Percentiles rank a stretch among this genome's conserved stretches.
Conservation (phyloP, 176 grass and related monocot genomes). For the Elaeis guineensis region DNA sequence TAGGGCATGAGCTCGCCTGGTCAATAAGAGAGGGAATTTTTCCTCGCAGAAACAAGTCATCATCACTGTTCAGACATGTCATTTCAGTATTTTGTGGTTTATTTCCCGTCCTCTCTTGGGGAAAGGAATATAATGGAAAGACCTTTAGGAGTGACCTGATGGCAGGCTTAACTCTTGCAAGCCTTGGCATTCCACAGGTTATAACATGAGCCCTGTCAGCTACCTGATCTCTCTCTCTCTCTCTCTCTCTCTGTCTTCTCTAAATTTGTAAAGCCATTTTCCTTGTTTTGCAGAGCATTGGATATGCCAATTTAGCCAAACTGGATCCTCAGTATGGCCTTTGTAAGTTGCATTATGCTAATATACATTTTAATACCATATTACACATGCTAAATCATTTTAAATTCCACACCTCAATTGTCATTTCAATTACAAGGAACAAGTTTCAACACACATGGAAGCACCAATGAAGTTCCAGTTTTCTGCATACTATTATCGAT, state of each 20-base stretch:
- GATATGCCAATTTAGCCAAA: slow-evolving; percentile 89
- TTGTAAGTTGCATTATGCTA: slow-evolving; percentile 43
- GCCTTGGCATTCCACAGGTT: slow-evolving; percentile 93
- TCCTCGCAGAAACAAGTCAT: slow-evolving; percentile 3
- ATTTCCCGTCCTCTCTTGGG: slow-evolving; percentile 86
- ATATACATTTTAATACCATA: not conserved
- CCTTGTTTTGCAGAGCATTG: slow-evolving; percentile 66
- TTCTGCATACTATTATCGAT: too few species aligned
- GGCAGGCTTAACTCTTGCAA: slow-evolving; percentile 88
- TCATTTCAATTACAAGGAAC: too few species aligned
- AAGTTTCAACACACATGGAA: too few species aligned
- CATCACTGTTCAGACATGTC: slow-evolving; percentile 6
- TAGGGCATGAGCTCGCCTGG: slow-evolving; percentile 26
- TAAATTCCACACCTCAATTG: too few species aligned
- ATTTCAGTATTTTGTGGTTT: slow-evolving; percentile 40
- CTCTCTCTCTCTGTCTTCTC: not conserved
- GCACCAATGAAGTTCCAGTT: too few species aligned
- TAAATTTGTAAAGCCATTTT: not conserved
- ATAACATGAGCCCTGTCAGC: too few species aligned
- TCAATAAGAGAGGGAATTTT: slow-evolving; percentile 20
- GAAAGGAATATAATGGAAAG: slow-evolving; percentile 52
- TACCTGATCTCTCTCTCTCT: too few species aligned
- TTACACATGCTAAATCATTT: too few species aligned
- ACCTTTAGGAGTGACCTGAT: slow-evolving; percentile 75
- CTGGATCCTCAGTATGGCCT: slow-evolving; percentile 92